Conservation (phyloP, 345 rosid genomes). For the Balakata baccata region DNA sequence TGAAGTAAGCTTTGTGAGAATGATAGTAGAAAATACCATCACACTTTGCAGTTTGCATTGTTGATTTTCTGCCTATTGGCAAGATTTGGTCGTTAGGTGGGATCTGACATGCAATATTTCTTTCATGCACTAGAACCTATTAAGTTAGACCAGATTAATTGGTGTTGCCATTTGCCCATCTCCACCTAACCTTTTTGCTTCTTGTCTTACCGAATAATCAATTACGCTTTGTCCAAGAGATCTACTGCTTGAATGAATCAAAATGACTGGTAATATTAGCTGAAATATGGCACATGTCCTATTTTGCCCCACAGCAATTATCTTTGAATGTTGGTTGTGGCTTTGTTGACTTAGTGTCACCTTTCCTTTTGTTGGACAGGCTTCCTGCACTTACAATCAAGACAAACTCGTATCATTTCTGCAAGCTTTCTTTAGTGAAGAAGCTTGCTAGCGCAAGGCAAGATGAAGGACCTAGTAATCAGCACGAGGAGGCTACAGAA, state of each 20-base stretch:
- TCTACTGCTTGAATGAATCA: no score
- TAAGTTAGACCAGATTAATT: background rate
- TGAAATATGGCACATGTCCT: no score
- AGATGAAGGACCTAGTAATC: constrained; percentile 21
- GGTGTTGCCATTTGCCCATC: background rate
- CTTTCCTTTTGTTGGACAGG: constrained; percentile 35
- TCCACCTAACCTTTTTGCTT: background rate
- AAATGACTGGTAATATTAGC: no score
- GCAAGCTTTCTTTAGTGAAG: constrained; percentile 86
- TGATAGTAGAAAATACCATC: background rate
- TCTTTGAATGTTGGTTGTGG: background rate
- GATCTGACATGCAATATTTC: background rate
- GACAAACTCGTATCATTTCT: constrained; percentile 78
- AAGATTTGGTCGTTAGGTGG: background rate
- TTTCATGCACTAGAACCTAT: background rate
- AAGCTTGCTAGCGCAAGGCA: constrained; percentile 38
- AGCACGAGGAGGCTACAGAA: constrained; percentile 30
- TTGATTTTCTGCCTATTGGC: background rate
- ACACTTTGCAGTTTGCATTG: background rate
- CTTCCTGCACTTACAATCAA: constrained; percentile 51
- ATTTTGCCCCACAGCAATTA: no score
- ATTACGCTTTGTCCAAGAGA: background rate
- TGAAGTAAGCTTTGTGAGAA: background rate
- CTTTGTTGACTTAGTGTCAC: background rate
- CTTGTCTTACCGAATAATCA: background rate